These are phyloP conservation scores for Teratosphaeria epicoccoides DNA, from an alignment of 2,329 filamentous ascomycete species.

Conservation along the genomic window DNA sequence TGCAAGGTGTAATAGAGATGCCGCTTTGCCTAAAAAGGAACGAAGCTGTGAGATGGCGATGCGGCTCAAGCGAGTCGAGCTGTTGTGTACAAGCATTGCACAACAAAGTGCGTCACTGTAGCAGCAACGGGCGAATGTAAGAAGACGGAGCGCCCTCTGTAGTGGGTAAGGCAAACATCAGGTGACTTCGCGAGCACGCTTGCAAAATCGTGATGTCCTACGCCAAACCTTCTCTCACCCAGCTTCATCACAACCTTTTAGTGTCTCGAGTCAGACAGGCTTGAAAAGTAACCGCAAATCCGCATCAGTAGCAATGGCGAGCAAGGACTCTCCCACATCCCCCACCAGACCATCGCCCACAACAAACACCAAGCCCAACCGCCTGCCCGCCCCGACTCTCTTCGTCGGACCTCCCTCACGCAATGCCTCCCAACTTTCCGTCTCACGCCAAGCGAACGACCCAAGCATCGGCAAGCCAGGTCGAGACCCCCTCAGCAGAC, in stretches of 20 bases:
- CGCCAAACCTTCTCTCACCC: neutral
- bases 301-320: neutral
- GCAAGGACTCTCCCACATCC: slow-evolving; percentile 1
- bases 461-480: slow-evolving; percentile 5
- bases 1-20: neutral
- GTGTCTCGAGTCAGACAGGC: neutral
- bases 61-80: neutral
- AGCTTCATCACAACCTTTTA: neutral
- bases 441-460: slow-evolving; percentile 24
- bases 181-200: too few species aligned
- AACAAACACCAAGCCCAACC: slow-evolving; percentile 34
- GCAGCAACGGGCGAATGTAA: too few species aligned
- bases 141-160: too few species aligned
- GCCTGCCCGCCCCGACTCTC: slow-evolving; percentile 61
- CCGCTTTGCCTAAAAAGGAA: neutral
- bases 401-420: slow-evolving; percentile 74
- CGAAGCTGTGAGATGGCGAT: neutral
- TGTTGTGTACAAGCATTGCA: too few species aligned
- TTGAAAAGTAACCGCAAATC: neutral
- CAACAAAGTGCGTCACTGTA: too few species aligned
- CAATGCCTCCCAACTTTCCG: slow-evolving; percentile 49
- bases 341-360: slow-evolving; percentile 20
- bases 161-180: neutral
- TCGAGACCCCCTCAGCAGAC: slow-evolving; percentile 14
- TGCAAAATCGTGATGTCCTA: too few species aligned